Evolutionary conservation across 202 grass and related monocot species (phyloP), one percentile per base, ranked within the genome.

Genomic region (Setaria viridis): DNA sequence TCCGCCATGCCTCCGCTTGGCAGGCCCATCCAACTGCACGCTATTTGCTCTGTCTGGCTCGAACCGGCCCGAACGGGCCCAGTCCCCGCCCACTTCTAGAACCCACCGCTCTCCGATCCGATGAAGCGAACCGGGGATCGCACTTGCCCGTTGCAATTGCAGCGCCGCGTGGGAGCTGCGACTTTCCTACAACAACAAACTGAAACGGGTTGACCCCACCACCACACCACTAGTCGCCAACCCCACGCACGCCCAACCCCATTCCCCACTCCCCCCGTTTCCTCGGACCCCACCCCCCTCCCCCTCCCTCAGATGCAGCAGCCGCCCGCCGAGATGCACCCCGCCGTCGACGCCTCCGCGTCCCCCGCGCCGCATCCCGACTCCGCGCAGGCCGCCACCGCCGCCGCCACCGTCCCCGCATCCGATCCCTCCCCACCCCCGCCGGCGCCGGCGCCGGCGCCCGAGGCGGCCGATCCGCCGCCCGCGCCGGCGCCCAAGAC

Each of bases 261-360:
- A 68, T 87, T 88, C 49, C 71, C 42, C 62, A 35, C 70, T 49
- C 14, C 49, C 65, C 43, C 76, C 57, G 53, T 88, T 70, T 74
- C 72, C 65, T 58, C 60, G 70, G 67, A 32, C 66, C 80, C 65
- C 79, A 25, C 47, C 64, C 17, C 4, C 11, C 29, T 0, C 17
- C 45, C 59, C 21, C 11, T 1, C 49, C 65, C 60, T 72, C 71
- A 85, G 89, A 87, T 87, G 89, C 89, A 90, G 80, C 80, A 75
- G 70, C 63, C 87, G 47, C 35, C 81, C 55, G 64, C 70, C 75
- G 84, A 77, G 63, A 98, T 93, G 92, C 87, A 91, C 89, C 88
- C 91, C 39, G 64, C 80, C 67, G 79, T 42, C 82, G 87, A 57
- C 82, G 70, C 41, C 48, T 4, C 54, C 65, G 39, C 49, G 39